Conservation (phyloP, 2,329 filamentous ascomycete species). For the Monosporascus sp. region DNA sequence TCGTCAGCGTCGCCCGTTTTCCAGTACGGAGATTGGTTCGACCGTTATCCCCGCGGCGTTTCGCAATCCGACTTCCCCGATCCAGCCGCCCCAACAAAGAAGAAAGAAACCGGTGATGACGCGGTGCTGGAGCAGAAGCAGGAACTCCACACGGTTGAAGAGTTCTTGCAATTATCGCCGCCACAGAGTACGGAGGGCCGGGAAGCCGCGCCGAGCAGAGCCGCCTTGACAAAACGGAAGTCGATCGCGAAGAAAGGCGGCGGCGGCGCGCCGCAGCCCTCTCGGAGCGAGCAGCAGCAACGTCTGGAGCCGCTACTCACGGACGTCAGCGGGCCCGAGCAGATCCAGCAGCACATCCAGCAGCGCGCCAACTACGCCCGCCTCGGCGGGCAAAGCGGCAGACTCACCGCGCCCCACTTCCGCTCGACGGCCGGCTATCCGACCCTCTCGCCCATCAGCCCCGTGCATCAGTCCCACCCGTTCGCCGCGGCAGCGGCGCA, state of each 20-base stretch:
- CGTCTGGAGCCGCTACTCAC: conserved; percentile 33
- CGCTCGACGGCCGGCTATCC: conserved; percentile 33
- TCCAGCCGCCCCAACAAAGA: conserved; percentile 55
- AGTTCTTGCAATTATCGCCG: conserved; percentile 80
- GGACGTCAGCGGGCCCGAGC: conserved; percentile 28
- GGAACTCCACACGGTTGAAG: conserved; percentile 87
- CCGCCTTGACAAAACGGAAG: conserved; percentile 29
- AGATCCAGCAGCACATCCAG: conserved; percentile 29
- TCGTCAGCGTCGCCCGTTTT: conserved; percentile 61
- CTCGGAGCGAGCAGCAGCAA: conserved; percentile 29
- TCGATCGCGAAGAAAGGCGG: conserved; percentile 32
- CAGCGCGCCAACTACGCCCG: conserved; percentile 35
- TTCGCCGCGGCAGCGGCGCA: conserved; percentile 7
- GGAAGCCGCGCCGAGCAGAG: conserved; percentile 28
- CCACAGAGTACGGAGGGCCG: conserved; percentile 44
- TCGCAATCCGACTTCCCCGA: conserved; percentile 79
- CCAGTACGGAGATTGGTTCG: conserved; percentile 97
- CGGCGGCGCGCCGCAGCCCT: conserved; percentile 15
- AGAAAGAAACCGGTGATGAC: conserved; percentile 77
- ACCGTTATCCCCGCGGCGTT: conserved; percentile 87
- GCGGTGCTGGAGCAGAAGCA: conserved; percentile 83
- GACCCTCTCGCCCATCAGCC: conserved; percentile 47
- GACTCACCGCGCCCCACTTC: conserved; percentile 33
- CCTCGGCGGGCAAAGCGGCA: conserved; percentile 35
- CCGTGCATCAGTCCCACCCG: conserved; percentile 28